These are phyloP conservation scores for Daldinia vernicosa DNA, from an alignment of 495 filamentous ascomycete species.

Conservation along the genomic window DNA sequence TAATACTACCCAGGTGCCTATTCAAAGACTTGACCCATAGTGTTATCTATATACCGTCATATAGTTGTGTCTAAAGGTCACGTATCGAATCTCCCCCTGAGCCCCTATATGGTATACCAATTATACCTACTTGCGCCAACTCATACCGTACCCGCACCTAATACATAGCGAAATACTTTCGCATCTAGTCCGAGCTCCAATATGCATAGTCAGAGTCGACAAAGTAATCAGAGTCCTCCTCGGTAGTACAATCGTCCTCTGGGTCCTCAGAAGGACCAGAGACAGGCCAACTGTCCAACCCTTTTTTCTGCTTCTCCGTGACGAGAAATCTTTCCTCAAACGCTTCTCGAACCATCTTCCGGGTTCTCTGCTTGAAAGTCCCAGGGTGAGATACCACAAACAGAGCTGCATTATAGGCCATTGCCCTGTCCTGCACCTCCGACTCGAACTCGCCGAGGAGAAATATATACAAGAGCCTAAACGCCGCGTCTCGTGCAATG, in stretches of 20 bases:
- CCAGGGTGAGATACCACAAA: conserved; percentile 39
- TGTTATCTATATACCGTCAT: background rate
- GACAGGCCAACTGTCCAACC: conserved; percentile 26
- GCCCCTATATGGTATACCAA: background rate
- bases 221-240: background rate
- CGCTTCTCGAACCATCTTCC: conserved; percentile 39
- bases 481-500: conserved; percentile 38
- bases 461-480: conserved; percentile 39
- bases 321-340: conserved; percentile 34
- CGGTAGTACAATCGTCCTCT: background rate
- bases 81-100: no score
- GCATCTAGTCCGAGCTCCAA: background rate
- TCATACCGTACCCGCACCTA: background rate
- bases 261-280: background rate
- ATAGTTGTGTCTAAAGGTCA: no score
- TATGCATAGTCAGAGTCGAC: background rate
- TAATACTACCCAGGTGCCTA: no score
- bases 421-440: conserved; percentile 13
- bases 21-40: background rate
- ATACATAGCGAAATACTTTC: background rate
- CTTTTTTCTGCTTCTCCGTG: conserved; percentile 31
- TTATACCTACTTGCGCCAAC: background rate
- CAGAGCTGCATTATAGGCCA: conserved; percentile 35
- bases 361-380: conserved; percentile 33
- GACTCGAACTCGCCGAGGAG: conserved; percentile 23